phyloP scores from a whole-genome alignment of 192 early-diverging fungal species.

The Glomus cerebriforme region DNA sequence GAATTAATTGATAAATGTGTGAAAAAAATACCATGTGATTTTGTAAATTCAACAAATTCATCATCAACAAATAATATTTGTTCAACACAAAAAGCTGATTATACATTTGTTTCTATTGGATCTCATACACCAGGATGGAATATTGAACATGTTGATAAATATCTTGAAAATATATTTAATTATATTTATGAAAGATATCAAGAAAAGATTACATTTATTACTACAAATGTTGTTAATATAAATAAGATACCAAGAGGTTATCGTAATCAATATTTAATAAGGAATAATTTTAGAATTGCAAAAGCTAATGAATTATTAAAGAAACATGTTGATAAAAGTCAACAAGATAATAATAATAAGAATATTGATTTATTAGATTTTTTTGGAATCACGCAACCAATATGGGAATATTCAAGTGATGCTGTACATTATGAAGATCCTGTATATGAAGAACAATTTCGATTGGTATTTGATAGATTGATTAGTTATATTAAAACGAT shows the following conservation, averaged over 20 bases:
- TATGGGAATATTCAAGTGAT: background rate
- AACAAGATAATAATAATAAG: background rate
- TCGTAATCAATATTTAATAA: background rate
- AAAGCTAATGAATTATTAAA: background rate
- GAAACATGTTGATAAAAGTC: background rate
- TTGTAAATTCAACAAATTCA: background rate
- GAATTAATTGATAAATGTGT: background rate
- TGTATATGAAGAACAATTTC: too few relatives aligned
- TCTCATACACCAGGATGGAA: slow-evolving; percentile 1
- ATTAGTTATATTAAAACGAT: too few relatives aligned
- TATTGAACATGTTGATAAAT: background rate
- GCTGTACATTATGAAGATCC: background rate
- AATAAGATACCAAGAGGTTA: background rate
- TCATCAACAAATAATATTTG: background rate
- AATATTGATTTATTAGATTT: slow-evolving; percentile 2
- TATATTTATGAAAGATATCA: background rate
- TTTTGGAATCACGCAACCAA: background rate
- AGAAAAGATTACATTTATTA: background rate
- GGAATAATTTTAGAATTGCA: background rate
- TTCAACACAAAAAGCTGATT: background rate
- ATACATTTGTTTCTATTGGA: background rate
- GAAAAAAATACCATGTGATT: background rate
- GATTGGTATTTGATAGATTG: too few relatives aligned
- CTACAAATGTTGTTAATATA: background rate
- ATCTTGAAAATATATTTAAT: background rate